phyloP scores from a whole-genome alignment of 371 early-diverging fungal genomes.

The Actinomortierella ambigua region DNA sequence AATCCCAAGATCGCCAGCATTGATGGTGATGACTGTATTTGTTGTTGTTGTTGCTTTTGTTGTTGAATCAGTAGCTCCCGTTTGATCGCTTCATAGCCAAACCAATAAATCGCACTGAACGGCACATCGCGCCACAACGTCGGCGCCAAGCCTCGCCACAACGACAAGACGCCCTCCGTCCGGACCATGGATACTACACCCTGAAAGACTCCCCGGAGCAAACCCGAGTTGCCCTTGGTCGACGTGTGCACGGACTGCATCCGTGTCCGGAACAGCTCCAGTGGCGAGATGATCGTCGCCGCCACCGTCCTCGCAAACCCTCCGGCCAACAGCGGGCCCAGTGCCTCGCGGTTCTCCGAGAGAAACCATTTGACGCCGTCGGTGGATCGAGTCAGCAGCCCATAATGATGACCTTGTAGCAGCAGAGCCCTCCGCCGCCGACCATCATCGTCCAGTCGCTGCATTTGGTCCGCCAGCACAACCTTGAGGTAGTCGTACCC shows the following conservation, averaged over 20 bases:
- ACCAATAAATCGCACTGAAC: constrained; percentile 92
- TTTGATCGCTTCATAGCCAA: constrained; percentile 81
- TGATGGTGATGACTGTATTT: constrained; percentile 15
- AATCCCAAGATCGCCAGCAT: constrained; percentile 5
- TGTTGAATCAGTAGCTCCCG: constrained; percentile 5
- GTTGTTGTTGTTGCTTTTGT: constrained; percentile 3
- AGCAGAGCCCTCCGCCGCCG: too few species aligned
- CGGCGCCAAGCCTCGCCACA: constrained; percentile 91
- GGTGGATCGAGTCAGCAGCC: too few species aligned
- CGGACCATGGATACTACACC: constrained; percentile 68
- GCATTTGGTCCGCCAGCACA: constrained; percentile 40
- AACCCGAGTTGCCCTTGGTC: constrained; percentile 29
- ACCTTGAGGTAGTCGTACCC: constrained; percentile 90
- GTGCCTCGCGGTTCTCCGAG: constrained; percentile 25
- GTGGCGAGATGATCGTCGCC: constrained; percentile 84
- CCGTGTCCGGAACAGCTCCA: constrained; percentile 90
- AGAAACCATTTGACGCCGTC: constrained; percentile 35
- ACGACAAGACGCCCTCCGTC: constrained; percentile 59
- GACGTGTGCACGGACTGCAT: constrained; percentile 70
- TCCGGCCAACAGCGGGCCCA: constrained; percentile 83
- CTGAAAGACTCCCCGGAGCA: constrained; percentile 54
- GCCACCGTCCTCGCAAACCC: constrained; percentile 78
- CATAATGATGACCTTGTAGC: too few species aligned
- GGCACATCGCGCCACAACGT: constrained; percentile 96
- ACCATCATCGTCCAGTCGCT: constrained; percentile 8